These are phyloP conservation scores for Colletotrichum coccodes DNA, from an alignment of 2,329 filamentous ascomycete species.

Conservation along the genomic window DNA sequence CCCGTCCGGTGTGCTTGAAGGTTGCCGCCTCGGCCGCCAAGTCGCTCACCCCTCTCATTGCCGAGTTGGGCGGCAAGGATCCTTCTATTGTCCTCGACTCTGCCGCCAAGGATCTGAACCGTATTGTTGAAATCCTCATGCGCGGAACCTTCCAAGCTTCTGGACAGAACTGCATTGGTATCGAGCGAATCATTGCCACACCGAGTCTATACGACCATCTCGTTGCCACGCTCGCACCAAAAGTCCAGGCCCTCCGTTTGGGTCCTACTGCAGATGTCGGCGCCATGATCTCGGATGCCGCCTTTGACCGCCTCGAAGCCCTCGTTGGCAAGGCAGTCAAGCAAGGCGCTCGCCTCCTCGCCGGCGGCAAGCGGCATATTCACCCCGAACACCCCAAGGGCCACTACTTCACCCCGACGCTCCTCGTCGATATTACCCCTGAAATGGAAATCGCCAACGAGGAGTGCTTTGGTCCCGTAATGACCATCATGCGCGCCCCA, in stretches of 20 bases:
- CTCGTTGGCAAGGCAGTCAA: slow-evolving; percentile 82
- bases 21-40: slow-evolving; percentile 89
- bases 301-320: slow-evolving; percentile 79
- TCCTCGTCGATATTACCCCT: slow-evolving; percentile 88
- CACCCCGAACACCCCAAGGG: slow-evolving; percentile 82
- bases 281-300: slow-evolving; percentile 84
- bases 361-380: slow-evolving; percentile 76
- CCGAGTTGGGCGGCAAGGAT: slow-evolving; percentile 96
- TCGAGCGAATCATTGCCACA: slow-evolving; percentile 89
- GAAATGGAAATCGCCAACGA: slow-evolving; percentile 88
- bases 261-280: slow-evolving; percentile 86
- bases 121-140: slow-evolving; percentile 85
- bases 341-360: slow-evolving; percentile 82
- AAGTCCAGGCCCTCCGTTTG: slow-evolving; percentile 78
- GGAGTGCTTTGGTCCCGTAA: slow-evolving; percentile 93
- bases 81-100: slow-evolving; percentile 91
- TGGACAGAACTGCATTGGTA: slow-evolving; percentile 97
- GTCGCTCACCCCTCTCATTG: slow-evolving; percentile 85
- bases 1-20: slow-evolving; percentile 84
- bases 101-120: slow-evolving; percentile 69
- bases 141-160: slow-evolving; percentile 94
- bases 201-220: slow-evolving; percentile 81
- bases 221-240: slow-evolving; percentile 75
- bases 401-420: slow-evolving; percentile 92
- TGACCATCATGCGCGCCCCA: slow-evolving; percentile 81